Base-by-base conservation (phyloP, 768 basidiomycete genomes). In the Suillus tomentosus region DNA sequence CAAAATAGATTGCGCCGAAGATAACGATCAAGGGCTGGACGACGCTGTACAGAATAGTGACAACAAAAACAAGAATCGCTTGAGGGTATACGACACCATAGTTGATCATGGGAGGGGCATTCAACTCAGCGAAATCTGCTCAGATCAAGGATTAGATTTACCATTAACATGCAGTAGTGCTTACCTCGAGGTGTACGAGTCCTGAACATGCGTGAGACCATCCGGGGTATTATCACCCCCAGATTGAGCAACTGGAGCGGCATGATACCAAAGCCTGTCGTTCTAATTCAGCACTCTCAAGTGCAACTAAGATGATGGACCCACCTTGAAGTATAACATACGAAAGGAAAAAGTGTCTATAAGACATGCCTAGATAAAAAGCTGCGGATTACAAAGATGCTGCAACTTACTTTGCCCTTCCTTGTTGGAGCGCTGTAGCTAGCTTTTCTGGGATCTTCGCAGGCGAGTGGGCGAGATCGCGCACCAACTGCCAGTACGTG, bases 41-140 rank as follows among this genome's bases (percentile, higher is more conserved):
- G 67, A 99, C 91, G 75, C 95, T 96, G 81, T 99, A 99, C 42
- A 96, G 82, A 70, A 99, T 80, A 43, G 93, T 96, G 77, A 99
- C 91, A 66, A 95, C 92, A 76, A 98, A 99, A 74, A 99, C 90
- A 51, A 99, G 82, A 64, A 99, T 94, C 6, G 96, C 92, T 73
- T 98, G 96, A 0, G 97, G 97, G 74, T 98, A 99, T 13, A 99
- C 95, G 58, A 91, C 85, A 59, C 97, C 97, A 69, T 99, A 96
- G 76, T 98, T 99, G 77, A 99, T 91, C 91, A 96, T 94, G 0
- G 97, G 95, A 7, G 97, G 97, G 0, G 95, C 95, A 72, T 99
- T 97, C 17, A 99, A 83, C 74, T 97, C 97, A 19, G 95, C 96
- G 67, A 88, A 96, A 71, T 99, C 96, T 98, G 71, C 14, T 17